phyloP scores from a whole-genome alignment of 345 rosid species.

The Aurinia saxatilis region DNA sequence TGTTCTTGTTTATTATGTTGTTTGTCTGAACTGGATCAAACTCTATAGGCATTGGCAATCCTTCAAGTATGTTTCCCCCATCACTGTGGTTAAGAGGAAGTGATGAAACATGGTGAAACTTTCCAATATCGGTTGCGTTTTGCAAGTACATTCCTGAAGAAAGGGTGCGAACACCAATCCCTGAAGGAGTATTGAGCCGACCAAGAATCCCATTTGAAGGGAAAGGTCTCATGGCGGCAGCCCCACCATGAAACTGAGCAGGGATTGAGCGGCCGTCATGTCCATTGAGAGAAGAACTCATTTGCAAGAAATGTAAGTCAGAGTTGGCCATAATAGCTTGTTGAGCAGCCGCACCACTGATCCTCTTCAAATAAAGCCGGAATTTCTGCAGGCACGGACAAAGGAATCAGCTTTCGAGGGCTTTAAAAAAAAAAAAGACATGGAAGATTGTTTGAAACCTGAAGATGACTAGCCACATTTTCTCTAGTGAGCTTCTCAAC shows the following conservation, averaged over 20 bases:
- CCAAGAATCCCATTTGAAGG: conserved; percentile 58
- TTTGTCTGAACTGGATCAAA: conserved; percentile 52
- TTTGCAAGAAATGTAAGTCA: conserved; percentile 54
- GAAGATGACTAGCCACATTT: conserved; percentile 95
- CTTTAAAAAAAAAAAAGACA: neutral
- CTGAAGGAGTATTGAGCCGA: conserved; percentile 55
- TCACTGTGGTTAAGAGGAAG: conserved; percentile 32
- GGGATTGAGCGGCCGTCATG: conserved; percentile 41
- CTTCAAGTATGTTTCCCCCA: conserved; percentile 53
- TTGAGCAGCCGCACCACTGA: conserved; percentile 54
- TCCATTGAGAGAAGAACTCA: conserved; percentile 47
- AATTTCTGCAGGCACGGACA: conserved; percentile 50
- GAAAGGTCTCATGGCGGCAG: conserved; percentile 41
- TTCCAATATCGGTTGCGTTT: conserved; percentile 28
- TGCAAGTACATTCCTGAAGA: conserved; percentile 49
- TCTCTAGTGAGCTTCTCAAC: conserved; percentile 86
- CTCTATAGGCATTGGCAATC: conserved; percentile 61
- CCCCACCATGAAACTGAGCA: conserved; percentile 45
- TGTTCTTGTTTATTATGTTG: conserved; percentile 25
- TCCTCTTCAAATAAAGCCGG: conserved; percentile 68
- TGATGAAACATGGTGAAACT: conserved; percentile 40
- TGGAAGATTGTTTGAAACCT: conserved; percentile 34
- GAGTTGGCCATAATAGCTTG: conserved; percentile 58
- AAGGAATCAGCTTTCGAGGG: conserved; percentile 21
- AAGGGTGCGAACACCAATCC: conserved; percentile 51